Base-by-base conservation (phyloP, 140 eudicot species). In the Bidens hawaiensis region DNA sequence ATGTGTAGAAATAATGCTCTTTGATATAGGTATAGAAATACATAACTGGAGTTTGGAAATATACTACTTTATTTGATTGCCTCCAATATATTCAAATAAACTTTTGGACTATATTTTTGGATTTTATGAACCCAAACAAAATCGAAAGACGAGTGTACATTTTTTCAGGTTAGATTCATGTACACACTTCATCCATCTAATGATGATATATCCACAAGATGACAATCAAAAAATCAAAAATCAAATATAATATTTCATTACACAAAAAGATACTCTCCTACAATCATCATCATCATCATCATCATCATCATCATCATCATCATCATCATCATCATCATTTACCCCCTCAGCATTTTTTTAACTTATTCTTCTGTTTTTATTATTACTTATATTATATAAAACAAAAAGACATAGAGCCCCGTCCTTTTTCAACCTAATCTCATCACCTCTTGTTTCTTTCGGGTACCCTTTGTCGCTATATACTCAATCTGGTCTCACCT, bases 391-490 rank as follows among this genome's bases (percentile, higher is more conserved):
- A n/a, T n/a, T 34, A 6, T 57, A 30, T 38, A 41, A 51, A 33
- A 62, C 67, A 70, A 34, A 60, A 69, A 34, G 68, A n/a, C 64
- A 63, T 55, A 52, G 64, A 56, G 63, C 68, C 63, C 73, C 73
- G 68, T 24, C 62, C 55, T 42, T 57, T 58, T 65, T 22, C 58
- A 75, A 63, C 58, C 68, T 73, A 63, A 59, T 74, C 79, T 49
- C 64, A 67, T 47, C 36, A 33, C 62, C 54, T 62, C 50, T 67
- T 64, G 74, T 65, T 72, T 66, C 56, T 54, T 58, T 71, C 76
- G 69, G 36, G 73, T 76, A 70, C 76, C 68, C 43, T 59, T 74
- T 79, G 85, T 81, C 77, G 30, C 52, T 67, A 67, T 76, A 55
- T 43, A 31, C 53, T 17, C 60, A 23, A 13, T n/a, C 49, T 51